Percentiles rank a stretch among this genome's conserved stretches.
Evolutionary conservation across 441 rosid species (phyloP).

Genomic region (Jatropha multifida): DNA sequence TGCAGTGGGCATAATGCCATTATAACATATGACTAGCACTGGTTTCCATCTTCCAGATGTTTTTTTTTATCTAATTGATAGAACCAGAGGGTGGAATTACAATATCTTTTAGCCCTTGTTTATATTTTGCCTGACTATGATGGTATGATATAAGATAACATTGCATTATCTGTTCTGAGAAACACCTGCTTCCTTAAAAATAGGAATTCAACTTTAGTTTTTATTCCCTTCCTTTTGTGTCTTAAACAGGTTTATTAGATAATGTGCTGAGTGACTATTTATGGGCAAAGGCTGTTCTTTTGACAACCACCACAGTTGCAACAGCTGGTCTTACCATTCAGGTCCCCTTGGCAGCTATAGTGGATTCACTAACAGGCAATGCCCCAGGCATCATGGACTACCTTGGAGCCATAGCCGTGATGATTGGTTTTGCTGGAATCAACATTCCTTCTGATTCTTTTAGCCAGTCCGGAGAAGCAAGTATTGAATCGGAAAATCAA

Average conservation of each 20-base stretch:
- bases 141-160: not conserved
- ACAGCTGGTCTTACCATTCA: conserved; percentile 94
- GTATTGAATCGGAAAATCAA: conserved; percentile 44
- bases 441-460: conserved; percentile 66
- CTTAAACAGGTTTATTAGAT: conserved; percentile 70
- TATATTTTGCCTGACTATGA: too few relatives aligned
- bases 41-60: not conserved
- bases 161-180: not conserved
- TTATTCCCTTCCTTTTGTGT: not conserved
- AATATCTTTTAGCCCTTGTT: not conserved
- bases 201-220: not conserved
- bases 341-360: conserved; percentile 90
- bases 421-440: conserved; percentile 89
- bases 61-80: not conserved
- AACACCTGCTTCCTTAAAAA: not conserved
- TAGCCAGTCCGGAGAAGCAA: conserved; percentile 41
- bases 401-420: conserved; percentile 81
- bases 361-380: conserved; percentile 69
- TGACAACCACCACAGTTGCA: conserved; percentile 93
- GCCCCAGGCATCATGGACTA: conserved; percentile 67
- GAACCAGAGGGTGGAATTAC: not conserved
- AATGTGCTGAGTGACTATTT: conserved; percentile 90
- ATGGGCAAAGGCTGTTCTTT: conserved; percentile 94
- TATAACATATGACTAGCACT: not conserved
- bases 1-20: not conserved